Base-by-base conservation (phyloP, 2,329 filamentous ascomycete species). In the Exophiala sp. region DNA sequence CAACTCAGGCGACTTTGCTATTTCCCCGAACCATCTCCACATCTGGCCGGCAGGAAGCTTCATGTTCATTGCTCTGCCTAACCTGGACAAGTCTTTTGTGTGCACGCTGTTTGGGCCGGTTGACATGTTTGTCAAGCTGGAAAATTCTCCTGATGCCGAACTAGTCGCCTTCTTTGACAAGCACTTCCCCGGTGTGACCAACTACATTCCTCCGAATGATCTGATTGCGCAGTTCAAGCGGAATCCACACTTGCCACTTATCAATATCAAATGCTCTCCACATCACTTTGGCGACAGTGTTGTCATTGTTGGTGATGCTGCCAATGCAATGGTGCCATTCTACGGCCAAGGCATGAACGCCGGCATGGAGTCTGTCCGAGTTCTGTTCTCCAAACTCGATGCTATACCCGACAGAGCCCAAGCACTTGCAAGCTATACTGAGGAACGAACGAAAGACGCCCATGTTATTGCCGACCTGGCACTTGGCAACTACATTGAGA, bases 281-380 rank as follows among this genome's bases (percentile, higher is more conserved):
- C 87, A 97, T 68, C 88, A 95, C 71, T 88, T 81, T 70, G 75
- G 71, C 43, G 81, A 81, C 19, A 85, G 82, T 0, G 88, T 79
- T 24, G 88, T 95, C 52, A 88, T 98, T 42, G 66, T 98, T 29
- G 93, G 93, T 51, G 93, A 98, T 65, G 89, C 93, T 6, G 90
- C 93, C 0, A 93, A 98, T 66, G 93, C 94, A 50, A 96, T 98
- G 83, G 89, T 98, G 0, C 93, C 93, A 0, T 98, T 98, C 69
- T 98, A 97, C 67, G 93, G 93, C 0, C 93, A 98, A 67, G 93
- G 93, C 30, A 94, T 98, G 83, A 98, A 98, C 64, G 86, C 93
- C 0, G 93, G 93, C 0, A 80, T 98, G 35, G 93, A 98, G 70
- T 91, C 96, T 62, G 89, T 98, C 10, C 82, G 86, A 6, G 82